These are phyloP conservation scores for Podaxis carcinomalis DNA, from an alignment of 768 basidiomycete genomes.

Conservation along the genomic window DNA sequence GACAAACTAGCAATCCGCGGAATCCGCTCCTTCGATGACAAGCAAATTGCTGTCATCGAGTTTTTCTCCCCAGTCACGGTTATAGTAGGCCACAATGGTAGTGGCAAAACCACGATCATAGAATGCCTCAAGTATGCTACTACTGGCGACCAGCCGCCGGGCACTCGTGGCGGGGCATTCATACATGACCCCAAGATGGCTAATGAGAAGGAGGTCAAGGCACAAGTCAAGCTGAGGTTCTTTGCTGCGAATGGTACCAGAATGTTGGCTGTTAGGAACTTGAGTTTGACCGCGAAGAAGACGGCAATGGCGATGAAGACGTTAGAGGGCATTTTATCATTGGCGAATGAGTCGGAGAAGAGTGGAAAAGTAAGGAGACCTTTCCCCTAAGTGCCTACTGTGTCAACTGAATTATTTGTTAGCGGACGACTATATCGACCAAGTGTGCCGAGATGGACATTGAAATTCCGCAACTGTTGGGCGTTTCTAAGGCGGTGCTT, in stretches of 20 bases:
- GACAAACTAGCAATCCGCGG: constrained; percentile 94
- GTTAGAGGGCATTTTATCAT: constrained; percentile 81
- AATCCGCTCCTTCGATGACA: constrained; percentile 96
- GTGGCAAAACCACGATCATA: constrained; percentile 98
- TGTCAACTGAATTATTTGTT: background rate
- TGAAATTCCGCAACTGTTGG: constrained; percentile 90
- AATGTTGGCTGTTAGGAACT: constrained; percentile 87
- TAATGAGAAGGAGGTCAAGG: constrained; percentile 98
- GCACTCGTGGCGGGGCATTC: constrained; percentile 97
- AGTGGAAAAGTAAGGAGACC: constrained; percentile 64
- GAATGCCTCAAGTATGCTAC: constrained; percentile 99
- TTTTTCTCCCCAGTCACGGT: constrained; percentile 98
- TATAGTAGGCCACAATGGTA: constrained; percentile 98
- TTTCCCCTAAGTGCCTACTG: background rate
- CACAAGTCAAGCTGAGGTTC: constrained; percentile 95
- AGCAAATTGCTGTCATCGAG: constrained; percentile 87
- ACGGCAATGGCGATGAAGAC: constrained; percentile 93
- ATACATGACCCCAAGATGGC: constrained; percentile 99
- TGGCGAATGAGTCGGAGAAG: constrained; percentile 65
- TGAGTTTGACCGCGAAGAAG: constrained; percentile 94
- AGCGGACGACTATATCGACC: constrained; percentile 91
- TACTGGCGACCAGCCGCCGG: constrained; percentile 96
- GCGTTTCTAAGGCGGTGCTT: constrained; percentile 96
- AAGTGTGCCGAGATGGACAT: constrained; percentile 96
- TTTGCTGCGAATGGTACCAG: constrained; percentile 81